Evolutionary conservation across 345 rosid species (phyloP).

Genomic region (Geranium brycei): DNA sequence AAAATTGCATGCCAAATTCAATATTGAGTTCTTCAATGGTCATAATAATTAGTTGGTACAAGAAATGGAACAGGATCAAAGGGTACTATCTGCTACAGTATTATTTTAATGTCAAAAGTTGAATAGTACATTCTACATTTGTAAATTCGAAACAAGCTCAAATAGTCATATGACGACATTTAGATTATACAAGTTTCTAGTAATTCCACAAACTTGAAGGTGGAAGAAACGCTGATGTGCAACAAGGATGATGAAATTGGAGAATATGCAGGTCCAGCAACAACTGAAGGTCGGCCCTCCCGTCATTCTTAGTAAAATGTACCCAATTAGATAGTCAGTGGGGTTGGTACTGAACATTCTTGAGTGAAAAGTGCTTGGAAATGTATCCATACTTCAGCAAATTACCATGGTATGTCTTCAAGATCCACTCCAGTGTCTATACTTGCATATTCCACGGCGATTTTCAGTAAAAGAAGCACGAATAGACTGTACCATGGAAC

Average conservation of each 20-base stretch:
- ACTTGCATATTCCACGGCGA: constrained; percentile 85
- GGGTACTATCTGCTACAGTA: background rate
- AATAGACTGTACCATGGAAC: constrained; percentile 59
- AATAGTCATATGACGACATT: background rate
- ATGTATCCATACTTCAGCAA: background rate
- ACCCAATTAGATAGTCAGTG: background rate
- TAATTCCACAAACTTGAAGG: background rate
- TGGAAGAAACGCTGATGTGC: background rate
- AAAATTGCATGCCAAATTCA: background rate
- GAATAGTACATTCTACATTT: background rate
- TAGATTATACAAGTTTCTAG: background rate
- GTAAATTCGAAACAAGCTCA: background rate
- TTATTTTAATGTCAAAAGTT: background rate
- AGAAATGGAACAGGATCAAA: background rate
- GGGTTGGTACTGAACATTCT: background rate
- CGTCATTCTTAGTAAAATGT: background rate
- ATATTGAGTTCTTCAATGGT: no score
- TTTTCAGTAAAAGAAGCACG: constrained; percentile 55
- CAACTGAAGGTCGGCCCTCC: background rate
- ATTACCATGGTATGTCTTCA: constrained; percentile 12
- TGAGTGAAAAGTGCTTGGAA: background rate
- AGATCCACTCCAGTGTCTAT: constrained; percentile 44
- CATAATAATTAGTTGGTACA: background rate
- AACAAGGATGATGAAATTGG: background rate
- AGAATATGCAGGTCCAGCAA: background rate